Percentiles rank a stretch among this genome's conserved stretches.
phyloP scores from a whole-genome alignment of 2,329 filamentous ascomycete species.

The Arthrobotrys pseudoclavata region DNA sequence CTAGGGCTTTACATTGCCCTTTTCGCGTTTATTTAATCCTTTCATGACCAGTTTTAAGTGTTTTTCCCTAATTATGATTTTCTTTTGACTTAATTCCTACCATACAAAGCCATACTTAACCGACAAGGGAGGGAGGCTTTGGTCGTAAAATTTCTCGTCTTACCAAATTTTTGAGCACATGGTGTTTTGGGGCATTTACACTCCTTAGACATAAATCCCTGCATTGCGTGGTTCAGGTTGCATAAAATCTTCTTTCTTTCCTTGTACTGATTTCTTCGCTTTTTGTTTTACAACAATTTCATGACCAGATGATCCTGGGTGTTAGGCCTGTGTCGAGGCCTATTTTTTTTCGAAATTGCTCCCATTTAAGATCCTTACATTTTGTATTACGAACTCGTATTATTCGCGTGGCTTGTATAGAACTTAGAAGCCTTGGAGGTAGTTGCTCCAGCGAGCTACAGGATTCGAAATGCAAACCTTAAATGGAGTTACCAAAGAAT shows the following conservation, averaged over 20 bases:
- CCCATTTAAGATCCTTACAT: constrained; percentile 2
- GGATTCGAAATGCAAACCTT: constrained; percentile 8
- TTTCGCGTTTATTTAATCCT: constrained; percentile 24
- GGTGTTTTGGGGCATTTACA: constrained; percentile 30
- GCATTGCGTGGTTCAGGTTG: constrained; percentile 45
- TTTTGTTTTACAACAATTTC: neutral
- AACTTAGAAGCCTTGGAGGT: constrained; percentile 33
- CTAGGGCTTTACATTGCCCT: constrained; percentile 29
- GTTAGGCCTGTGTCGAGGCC: neutral
- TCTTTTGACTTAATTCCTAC: neutral
- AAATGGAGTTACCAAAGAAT: constrained; percentile 16
- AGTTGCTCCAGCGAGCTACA: constrained; percentile 36
- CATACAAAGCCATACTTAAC: neutral
- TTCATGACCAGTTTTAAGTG: neutral
- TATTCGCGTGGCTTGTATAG: constrained; percentile 22
- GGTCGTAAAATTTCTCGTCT: neutral
- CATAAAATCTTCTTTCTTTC: constrained; percentile 32
- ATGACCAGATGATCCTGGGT: neutral
- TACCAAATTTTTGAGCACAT: constrained; percentile 4
- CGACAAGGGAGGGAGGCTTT: neutral
- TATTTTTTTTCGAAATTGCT: neutral
- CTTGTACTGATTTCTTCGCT: constrained; percentile 2
- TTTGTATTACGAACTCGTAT: constrained; percentile 19
- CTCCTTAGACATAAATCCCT: constrained; percentile 38
- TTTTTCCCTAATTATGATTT: neutral